Base-by-base conservation (phyloP, 257 asterid genomes). In the Fraxinus excelsior region DNA sequence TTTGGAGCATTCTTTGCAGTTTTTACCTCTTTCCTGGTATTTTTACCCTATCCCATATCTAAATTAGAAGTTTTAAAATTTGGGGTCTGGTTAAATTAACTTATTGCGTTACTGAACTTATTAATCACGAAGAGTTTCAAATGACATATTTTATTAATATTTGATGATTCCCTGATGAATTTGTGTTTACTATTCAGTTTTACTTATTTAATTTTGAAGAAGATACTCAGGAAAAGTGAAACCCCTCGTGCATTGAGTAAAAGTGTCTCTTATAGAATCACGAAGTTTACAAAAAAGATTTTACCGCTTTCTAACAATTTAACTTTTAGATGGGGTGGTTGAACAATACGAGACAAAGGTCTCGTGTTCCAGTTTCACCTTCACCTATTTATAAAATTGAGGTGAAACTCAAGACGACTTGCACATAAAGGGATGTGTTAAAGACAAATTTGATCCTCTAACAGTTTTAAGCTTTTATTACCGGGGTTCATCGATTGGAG, bases 1-100 rank as follows among this genome's bases (percentile, higher is more conserved):
- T 92, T 94, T 76, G 98, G 98, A 16, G 98, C 97, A 0, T 92
- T 94, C 70, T 92, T 94, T 23, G 98, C 97, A 0, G 88, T 91
- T 82, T 92, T 91, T 66, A 94, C 97, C 60, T 94, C 98, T 56
- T 92, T 92, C 80, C 84, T 94, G 92, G 98, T 94, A 77, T 68
- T 7, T 75, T 68, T 51, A 0, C 7, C 32, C 29, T 29, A 65
- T 32, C 46, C 77, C 74, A 29, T 5, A 35, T 65, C 66, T 31
- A 42, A 25, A 56, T 28, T 64, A 4, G 3, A 9, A 7, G 66
- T n/a, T 58, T 21, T 23, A n/a, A 58, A 8, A 58, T 58, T 58
- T 58, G 66, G 4, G 66, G 31, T 58, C 28, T 21, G 31, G 66
- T n/a, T 46, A n/a, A 58, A 58, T 21, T 58, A 23, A 21, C 12